phyloP scores from a whole-genome alignment of 805 yeast species.

The Cyberlindnera americana region DNA sequence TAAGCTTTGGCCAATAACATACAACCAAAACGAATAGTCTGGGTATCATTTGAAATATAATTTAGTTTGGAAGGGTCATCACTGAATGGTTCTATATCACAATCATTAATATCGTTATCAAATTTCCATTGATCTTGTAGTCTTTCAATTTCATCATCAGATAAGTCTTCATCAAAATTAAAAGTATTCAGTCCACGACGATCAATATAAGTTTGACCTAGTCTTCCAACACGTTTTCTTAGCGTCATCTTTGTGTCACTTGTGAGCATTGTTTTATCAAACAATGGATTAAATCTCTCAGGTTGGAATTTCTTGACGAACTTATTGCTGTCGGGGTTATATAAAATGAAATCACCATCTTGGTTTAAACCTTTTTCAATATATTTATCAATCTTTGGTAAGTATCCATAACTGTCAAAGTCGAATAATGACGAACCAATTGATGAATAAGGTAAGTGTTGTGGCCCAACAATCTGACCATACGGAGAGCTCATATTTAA shows the following conservation, averaged over 20 bases:
- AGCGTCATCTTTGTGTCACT: slow-evolving; percentile 50
- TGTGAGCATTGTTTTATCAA: slow-evolving; percentile 30
- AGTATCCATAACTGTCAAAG: slow-evolving; percentile 55
- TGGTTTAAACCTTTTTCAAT: slow-evolving; percentile 24
- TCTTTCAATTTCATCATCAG: slow-evolving; percentile 35
- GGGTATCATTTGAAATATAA: slow-evolving; percentile 81
- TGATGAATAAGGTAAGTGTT: slow-evolving; percentile 77
- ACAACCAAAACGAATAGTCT: slow-evolving; percentile 85
- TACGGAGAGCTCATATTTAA: slow-evolving; percentile 62
- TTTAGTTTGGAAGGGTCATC: slow-evolving; percentile 82
- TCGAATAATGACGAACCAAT: slow-evolving; percentile 67
- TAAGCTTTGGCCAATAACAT: slow-evolving; percentile 86
- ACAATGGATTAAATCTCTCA: slow-evolving; percentile 37
- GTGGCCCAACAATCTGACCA: slow-evolving; percentile 44
- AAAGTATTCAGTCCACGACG: slow-evolving; percentile 50
- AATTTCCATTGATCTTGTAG: slow-evolving; percentile 63
- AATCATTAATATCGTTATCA: slow-evolving; percentile 48
- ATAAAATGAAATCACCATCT: slow-evolving; percentile 31
- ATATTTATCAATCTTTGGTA: slow-evolving; percentile 26
- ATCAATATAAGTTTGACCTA: slow-evolving; percentile 69
- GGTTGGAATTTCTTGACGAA: slow-evolving; percentile 27
- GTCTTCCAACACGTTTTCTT: slow-evolving; percentile 73
- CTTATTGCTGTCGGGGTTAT: slow-evolving; percentile 24
- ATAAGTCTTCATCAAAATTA: slow-evolving; percentile 27
- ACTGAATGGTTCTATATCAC: slow-evolving; percentile 48